Evolutionary conservation across 768 basidiomycete species (phyloP), one percentile per base, ranked within the genome.

Genomic region (Russula earlei): DNA sequence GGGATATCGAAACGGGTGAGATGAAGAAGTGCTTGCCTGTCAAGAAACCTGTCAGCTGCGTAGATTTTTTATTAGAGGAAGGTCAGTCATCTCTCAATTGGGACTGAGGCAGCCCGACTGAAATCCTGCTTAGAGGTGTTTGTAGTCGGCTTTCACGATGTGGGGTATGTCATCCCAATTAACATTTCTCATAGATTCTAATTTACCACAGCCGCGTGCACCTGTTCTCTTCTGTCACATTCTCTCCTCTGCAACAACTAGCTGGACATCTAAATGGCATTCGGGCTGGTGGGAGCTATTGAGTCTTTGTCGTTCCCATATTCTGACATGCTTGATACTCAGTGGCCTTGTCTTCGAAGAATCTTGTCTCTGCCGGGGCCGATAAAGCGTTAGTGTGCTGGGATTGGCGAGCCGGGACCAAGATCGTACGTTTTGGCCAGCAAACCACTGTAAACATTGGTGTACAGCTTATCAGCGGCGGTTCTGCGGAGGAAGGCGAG

Each of bases 401-500:
- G 89, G 87, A 91, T 69, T 91, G 88, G 89, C 79, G 91, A 4
- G 77, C 85, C 0, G 92, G 92, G 12, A 84, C 82, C 11, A 95
- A 94, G 74, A 85, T 92, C 46, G 87, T 91, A 36, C 75, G 90
- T 17, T 94, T 93, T 63, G 92, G 91, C 1, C 92, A 95, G 67
- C 91, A 93, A 71, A 94, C 90, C 10, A 94, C 90, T 7, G 80
- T 91, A 62, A 91, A 90, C 64, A 87, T 92, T 49, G 92, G 91
- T 9, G 87, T 95, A 25, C 90, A 92, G 69, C 78, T 94, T 27
- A 79, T 92, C 31, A 77, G 79, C 38, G 77, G 78, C 20, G 71
- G 66, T 11, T 63, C 67, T 24, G 17, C 15, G 22, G 64, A 65
- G 15, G 86, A 87, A 59, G 87, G 87, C 10, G 91, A 94, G 68